Evolutionary conservation across 805 yeast species (phyloP).

Genomic region (Nakazawaea molendinolei): DNA sequence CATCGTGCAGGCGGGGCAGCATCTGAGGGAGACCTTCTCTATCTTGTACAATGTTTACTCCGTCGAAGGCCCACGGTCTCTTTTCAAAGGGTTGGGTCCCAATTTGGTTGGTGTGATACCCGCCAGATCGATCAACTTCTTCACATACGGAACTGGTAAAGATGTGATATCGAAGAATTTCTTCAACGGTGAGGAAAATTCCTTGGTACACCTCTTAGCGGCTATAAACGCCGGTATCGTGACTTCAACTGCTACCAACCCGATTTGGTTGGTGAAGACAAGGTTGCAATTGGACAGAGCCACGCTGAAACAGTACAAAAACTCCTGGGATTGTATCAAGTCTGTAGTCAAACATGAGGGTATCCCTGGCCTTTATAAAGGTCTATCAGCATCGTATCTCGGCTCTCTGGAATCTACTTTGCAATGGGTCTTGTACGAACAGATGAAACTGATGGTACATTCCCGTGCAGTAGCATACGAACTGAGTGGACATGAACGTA

Average conservation of each 20-base stretch:
- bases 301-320: constrained; percentile 55
- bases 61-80: constrained; percentile 76
- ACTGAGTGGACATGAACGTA: constrained; percentile 30
- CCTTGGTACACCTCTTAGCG: constrained; percentile 79
- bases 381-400: constrained; percentile 89
- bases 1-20: constrained; percentile 48
- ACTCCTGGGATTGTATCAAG: constrained; percentile 77
- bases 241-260: constrained; percentile 94
- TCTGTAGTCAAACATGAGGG: constrained; percentile 76
- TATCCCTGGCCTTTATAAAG: constrained; percentile 70
- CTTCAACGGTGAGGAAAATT: constrained; percentile 69
- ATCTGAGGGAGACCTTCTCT: constrained; percentile 74
- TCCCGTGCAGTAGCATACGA: constrained; percentile 37
- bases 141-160: constrained; percentile 93
- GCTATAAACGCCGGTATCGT: constrained; percentile 91
- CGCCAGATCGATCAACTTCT: constrained; percentile 93
- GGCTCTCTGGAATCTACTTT: constrained; percentile 90
- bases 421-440: constrained; percentile 96
- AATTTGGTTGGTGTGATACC: constrained; percentile 97
- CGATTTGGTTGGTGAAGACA: constrained; percentile 95
- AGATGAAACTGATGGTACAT: constrained; percentile 70
- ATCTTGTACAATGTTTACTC: constrained; percentile 64
- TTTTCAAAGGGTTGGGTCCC: constrained; percentile 95
- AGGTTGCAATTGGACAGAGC: constrained; percentile 86
- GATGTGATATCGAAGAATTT: constrained; percentile 60